Percentiles rank a stretch among this genome's conserved stretches.
Evolutionary conservation across 768 basidiomycete genomes (phyloP).

Genomic region (Auricularia auricula-judae): DNA sequence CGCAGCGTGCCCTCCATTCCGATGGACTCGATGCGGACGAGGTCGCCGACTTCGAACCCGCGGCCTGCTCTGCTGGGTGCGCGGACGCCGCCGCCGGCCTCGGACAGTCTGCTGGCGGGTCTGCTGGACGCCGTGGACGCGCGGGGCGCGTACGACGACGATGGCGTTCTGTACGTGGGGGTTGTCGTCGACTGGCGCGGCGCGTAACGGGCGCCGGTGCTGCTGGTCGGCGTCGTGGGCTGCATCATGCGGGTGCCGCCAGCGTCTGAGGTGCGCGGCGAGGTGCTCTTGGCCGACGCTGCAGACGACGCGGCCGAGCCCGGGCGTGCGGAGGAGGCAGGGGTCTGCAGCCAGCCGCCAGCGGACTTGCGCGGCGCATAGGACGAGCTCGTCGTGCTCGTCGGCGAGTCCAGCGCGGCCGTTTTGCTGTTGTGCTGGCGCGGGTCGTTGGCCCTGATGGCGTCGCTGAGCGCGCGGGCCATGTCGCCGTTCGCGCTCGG

Average conservation of each 20-base stretch:
- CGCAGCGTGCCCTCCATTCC: slow-evolving; percentile 78
- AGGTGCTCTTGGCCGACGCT: slow-evolving; percentile 18
- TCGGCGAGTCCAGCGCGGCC: slow-evolving; percentile 28
- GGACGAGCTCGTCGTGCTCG: slow-evolving; percentile 24
- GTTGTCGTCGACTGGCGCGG: slow-evolving; percentile 5
- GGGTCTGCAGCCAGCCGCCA: slow-evolving; percentile 4
- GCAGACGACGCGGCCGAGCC: slow-evolving; percentile 53
- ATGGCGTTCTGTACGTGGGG: neutral
- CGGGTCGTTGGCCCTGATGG: slow-evolving; percentile 72
- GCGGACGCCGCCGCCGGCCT: slow-evolving; percentile 29
- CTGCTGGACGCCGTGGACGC: slow-evolving; percentile 23
- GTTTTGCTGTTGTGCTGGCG: slow-evolving; percentile 45
- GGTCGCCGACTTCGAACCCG: slow-evolving; percentile 62
- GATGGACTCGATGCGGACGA: slow-evolving; percentile 76
- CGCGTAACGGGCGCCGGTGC: neutral
- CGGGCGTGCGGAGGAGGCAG: slow-evolving; percentile 42
- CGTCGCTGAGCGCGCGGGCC: slow-evolving; percentile 61
- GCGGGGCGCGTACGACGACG: slow-evolving; percentile 6
- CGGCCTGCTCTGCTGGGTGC: slow-evolving; percentile 31
- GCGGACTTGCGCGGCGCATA: neutral
- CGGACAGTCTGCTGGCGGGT: slow-evolving; percentile 58
- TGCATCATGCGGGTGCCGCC: slow-evolving; percentile 20
- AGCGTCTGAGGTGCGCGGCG: slow-evolving; percentile 19
- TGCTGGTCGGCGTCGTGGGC: slow-evolving; percentile 41
- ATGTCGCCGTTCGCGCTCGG: slow-evolving; percentile 26